These are phyloP conservation scores for Ramaria rubella DNA, from an alignment of 768 basidiomycete genomes.

Conservation along the genomic window DNA sequence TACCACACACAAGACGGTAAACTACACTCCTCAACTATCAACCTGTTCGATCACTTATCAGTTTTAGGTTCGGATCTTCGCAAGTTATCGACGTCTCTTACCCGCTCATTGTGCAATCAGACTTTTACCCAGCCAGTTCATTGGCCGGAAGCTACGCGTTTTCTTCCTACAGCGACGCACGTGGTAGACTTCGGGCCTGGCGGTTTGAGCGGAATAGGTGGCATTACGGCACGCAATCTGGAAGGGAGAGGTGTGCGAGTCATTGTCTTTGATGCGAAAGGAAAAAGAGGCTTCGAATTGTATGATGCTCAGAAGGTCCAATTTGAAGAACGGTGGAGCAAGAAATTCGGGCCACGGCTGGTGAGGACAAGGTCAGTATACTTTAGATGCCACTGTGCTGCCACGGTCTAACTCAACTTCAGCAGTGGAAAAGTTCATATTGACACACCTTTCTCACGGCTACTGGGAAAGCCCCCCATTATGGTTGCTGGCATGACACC, in stretches of 20 bases:
- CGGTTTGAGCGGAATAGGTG: slow-evolving; percentile 87
- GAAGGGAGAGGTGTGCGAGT: slow-evolving; percentile 92
- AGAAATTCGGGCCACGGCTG: slow-evolving; percentile 76
- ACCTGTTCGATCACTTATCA: slow-evolving; percentile 7
- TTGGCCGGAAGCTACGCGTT: slow-evolving; percentile 85
- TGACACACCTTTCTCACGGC: slow-evolving; percentile 93
- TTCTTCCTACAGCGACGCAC: slow-evolving; percentile 89
- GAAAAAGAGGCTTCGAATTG: slow-evolving; percentile 82
- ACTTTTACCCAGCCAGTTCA: slow-evolving; percentile 90
- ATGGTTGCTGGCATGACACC: slow-evolving; percentile 99
- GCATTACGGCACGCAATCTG: slow-evolving; percentile 81
- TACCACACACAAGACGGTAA: slow-evolving; percentile 90
- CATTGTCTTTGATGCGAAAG: slow-evolving; percentile 84
- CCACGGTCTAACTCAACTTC: neutral
- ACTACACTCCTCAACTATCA: slow-evolving; percentile 23
- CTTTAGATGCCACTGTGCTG: neutral
- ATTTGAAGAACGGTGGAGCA: slow-evolving; percentile 86
- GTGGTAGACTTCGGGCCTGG: slow-evolving; percentile 96
- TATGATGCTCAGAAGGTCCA: slow-evolving; percentile 60
- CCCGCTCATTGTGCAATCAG: slow-evolving; percentile 84
- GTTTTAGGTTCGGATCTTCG: slow-evolving; percentile 80
- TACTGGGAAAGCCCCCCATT: slow-evolving; percentile 93
- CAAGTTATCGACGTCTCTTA: slow-evolving; percentile 57
- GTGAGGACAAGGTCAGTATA: slow-evolving; percentile 82
- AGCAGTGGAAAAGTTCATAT: slow-evolving; percentile 90